These are phyloP conservation scores for Pleomassaria siparia DNA, from an alignment of 2,329 filamentous ascomycete species.

Conservation along the genomic window DNA sequence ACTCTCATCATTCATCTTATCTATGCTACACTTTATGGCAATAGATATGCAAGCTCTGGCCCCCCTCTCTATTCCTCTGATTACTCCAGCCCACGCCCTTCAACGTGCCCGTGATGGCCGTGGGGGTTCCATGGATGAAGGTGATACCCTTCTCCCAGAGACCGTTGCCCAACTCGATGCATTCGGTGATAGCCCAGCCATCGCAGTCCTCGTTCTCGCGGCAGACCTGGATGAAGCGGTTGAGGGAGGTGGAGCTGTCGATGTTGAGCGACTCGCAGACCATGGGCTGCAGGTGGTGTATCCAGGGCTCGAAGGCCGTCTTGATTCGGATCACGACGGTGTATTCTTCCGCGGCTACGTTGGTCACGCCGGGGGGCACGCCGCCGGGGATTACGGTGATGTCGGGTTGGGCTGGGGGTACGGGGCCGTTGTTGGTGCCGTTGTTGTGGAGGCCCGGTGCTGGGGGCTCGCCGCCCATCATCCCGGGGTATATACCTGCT, in stretches of 20 bases:
- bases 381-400: slow-evolving; percentile 10
- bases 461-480: neutral
- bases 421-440: neutral
- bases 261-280: slow-evolving; percentile 27
- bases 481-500: too few relatives aligned
- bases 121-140: slow-evolving; percentile 31
- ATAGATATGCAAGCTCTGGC: slow-evolving; percentile 2
- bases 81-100: neutral
- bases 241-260: slow-evolving; percentile 25
- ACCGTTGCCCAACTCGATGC: slow-evolving; percentile 37
- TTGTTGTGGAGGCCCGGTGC: neutral
- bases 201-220: slow-evolving; percentile 31
- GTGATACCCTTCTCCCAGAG: slow-evolving; percentile 39
- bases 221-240: slow-evolving; percentile 31
- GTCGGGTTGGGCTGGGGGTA: slow-evolving; percentile 4
- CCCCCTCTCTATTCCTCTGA: slow-evolving; percentile 1
- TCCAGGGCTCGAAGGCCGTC: slow-evolving; percentile 30
- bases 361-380: slow-evolving; percentile 24
- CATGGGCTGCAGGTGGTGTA: slow-evolving; percentile 26
- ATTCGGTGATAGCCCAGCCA: slow-evolving; percentile 35
- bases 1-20: neutral
- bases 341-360: slow-evolving; percentile 27
- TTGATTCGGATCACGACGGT: slow-evolving; percentile 31
- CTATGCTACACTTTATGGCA: neutral
- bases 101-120: neutral